Conservation (phyloP, 495 filamentous ascomycete genomes). For the Chaetomidium leptoderma region DNA sequence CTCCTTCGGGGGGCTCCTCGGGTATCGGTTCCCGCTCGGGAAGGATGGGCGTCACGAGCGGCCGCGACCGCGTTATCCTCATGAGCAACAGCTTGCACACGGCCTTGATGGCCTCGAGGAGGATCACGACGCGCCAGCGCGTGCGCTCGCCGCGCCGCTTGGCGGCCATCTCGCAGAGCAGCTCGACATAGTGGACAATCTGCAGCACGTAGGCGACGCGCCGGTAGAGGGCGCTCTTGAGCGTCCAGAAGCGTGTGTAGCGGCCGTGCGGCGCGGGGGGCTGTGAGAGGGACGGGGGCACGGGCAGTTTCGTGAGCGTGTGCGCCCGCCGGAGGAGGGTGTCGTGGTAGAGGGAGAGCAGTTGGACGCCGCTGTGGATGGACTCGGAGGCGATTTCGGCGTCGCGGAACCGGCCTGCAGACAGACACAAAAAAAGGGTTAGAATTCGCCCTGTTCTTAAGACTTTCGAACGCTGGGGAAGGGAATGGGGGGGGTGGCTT, state of each 20-base stretch:
- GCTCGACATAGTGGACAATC: slow-evolving; percentile 87
- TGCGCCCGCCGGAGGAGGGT: slow-evolving; percentile 69
- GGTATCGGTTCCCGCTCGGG: slow-evolving; percentile 76
- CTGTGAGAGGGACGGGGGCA: slow-evolving; percentile 37
- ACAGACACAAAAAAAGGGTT: slow-evolving; percentile 4
- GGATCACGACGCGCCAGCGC: slow-evolving; percentile 84
- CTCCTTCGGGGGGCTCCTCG: slow-evolving; percentile 44
- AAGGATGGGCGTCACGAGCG: slow-evolving; percentile 76
- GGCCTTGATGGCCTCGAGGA: slow-evolving; percentile 84
- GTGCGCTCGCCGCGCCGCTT: slow-evolving; percentile 76
- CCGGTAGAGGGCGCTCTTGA: slow-evolving; percentile 68
- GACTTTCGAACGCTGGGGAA: neutral
- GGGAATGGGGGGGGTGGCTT: neutral
- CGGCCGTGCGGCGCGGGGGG: slow-evolving; percentile 73
- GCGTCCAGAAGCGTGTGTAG: slow-evolving; percentile 87
- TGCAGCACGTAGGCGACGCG: slow-evolving; percentile 74
- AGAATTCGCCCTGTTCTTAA: neutral
- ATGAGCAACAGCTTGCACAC: slow-evolving; percentile 78
- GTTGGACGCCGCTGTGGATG: slow-evolving; percentile 79
- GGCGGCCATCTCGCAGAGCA: slow-evolving; percentile 80
- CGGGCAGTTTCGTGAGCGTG: slow-evolving; percentile 43
- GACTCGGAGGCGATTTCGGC: slow-evolving; percentile 92
- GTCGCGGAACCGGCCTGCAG: slow-evolving; percentile 79
- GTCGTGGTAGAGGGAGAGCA: slow-evolving; percentile 93
- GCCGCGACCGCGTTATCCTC: slow-evolving; percentile 75